Evolutionary conservation across 2,329 filamentous ascomycete species (phyloP).

Genomic region (Clarireedia paspali): DNA sequence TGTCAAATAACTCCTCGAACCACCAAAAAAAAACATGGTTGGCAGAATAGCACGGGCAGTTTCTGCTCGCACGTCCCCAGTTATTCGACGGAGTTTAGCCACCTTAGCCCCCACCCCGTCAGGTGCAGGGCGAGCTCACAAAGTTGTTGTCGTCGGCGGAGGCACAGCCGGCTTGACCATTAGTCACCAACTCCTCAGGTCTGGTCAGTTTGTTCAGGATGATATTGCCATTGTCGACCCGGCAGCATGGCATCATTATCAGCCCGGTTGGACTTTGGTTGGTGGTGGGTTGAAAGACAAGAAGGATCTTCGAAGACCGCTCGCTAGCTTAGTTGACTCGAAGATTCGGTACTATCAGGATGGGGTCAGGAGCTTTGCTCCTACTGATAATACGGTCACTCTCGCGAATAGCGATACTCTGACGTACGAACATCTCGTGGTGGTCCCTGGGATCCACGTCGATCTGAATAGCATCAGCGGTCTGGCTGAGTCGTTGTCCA

Average conservation of each 20-base stretch:
- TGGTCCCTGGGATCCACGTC: conserved; percentile 49
- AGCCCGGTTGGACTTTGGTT: conserved; percentile 63
- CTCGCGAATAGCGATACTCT: conserved; percentile 48
- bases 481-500: conserved; percentile 46
- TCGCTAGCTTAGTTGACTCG: conserved; percentile 46
- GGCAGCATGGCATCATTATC: conserved; percentile 56
- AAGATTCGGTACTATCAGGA: conserved; percentile 54
- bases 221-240: conserved; percentile 61
- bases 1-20: too few species aligned
- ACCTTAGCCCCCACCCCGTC: conserved; percentile 22
- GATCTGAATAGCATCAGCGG: conserved; percentile 46
- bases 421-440: conserved; percentile 56
- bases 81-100: conserved; percentile 13
- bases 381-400: conserved; percentile 48
- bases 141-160: conserved; percentile 58
- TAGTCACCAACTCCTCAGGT: conserved; percentile 58
- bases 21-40: too few species aligned
- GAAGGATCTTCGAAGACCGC: conserved; percentile 45
- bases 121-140: conserved; percentile 42
- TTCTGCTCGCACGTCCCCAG: too few species aligned
- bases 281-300: conserved; percentile 58
- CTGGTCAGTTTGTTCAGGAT: conserved; percentile 45
- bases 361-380: conserved; percentile 41
- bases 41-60: too few species aligned
- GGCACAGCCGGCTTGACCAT: conserved; percentile 58